phyloP scores from a whole-genome alignment of 2,329 filamentous ascomycete species.

The Hirsutella rhossiliensis region DNA sequence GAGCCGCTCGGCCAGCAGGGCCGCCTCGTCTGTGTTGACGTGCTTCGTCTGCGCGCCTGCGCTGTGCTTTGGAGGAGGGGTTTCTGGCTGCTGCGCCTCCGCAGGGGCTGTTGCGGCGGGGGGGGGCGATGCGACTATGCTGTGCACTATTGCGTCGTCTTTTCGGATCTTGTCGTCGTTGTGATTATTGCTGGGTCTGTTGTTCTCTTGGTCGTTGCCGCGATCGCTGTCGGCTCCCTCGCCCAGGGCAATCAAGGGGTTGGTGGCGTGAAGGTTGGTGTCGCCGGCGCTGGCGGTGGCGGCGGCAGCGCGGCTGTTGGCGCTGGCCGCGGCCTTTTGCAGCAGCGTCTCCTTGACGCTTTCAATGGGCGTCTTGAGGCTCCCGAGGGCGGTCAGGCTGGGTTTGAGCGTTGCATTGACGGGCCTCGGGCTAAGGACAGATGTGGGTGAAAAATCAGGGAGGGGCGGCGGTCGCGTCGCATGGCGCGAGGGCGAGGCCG shows the following conservation, averaged over 20 bases:
- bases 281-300: background rate
- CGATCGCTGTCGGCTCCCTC: background rate
- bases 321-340: background rate
- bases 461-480: conserved; percentile 5
- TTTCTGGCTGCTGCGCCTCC: background rate
- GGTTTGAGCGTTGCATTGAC: conserved; percentile 13
- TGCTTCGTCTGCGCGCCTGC: background rate
- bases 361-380: conserved; percentile 2
- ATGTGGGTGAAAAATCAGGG: conserved; percentile 7
- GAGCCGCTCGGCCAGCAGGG: conserved; percentile 26
- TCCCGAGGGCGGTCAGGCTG: conserved; percentile 4
- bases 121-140: background rate
- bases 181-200: background rate
- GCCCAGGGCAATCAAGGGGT: background rate
- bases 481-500: background rate
- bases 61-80: background rate
- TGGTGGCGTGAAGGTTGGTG: background rate
- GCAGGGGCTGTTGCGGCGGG: background rate
- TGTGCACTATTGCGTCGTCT: background rate
- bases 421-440: conserved; percentile 16
- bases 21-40: conserved; percentile 7
- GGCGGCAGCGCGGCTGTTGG: background rate
- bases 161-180: background rate
- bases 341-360: background rate
- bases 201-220: background rate